phyloP scores from a whole-genome alignment of 768 basidiomycete genomes.

The Tricholoma furcatifolium region DNA sequence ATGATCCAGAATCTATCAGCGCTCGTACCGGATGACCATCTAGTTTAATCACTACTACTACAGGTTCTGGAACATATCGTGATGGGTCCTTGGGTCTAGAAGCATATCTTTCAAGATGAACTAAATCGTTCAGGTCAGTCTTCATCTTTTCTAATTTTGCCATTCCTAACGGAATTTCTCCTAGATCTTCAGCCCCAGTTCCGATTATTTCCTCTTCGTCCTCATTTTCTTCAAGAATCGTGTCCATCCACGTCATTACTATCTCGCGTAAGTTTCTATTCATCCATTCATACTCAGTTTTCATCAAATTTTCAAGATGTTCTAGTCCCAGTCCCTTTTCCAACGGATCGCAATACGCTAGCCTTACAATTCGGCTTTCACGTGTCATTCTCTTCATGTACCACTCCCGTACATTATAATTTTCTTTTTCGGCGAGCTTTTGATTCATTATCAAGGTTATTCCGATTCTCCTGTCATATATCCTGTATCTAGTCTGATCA shows the following conservation, averaged over 20 bases:
- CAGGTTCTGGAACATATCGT: too few relatives aligned
- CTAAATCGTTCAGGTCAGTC: too few relatives aligned
- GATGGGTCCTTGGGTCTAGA: slow-evolving; percentile 17
- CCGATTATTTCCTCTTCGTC: too few relatives aligned
- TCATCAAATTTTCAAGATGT: too few relatives aligned
- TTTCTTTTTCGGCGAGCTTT: not conserved
- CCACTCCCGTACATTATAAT: not conserved
- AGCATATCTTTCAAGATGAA: slow-evolving; percentile 24
- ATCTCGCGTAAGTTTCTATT: too few relatives aligned
- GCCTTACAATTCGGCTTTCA: not conserved
- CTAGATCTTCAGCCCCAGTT: too few relatives aligned
- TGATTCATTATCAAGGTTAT: not conserved
- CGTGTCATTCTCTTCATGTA: not conserved
- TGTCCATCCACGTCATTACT: too few relatives aligned
- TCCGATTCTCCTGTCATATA: not conserved
- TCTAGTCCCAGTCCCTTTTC: not conserved
- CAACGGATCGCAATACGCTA: not conserved
- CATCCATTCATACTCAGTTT: too few relatives aligned
- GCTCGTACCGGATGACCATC: too few relatives aligned
- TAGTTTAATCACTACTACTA: slow-evolving; percentile 28
- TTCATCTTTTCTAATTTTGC: too few relatives aligned
- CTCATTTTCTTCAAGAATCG: too few relatives aligned
- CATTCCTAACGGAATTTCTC: too few relatives aligned
- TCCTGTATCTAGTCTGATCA: not conserved
- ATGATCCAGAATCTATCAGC: slow-evolving; percentile 38